Evolutionary conservation across 768 basidiomycete genomes (phyloP).

Genomic region (Gloeostereum incarnatum): DNA sequence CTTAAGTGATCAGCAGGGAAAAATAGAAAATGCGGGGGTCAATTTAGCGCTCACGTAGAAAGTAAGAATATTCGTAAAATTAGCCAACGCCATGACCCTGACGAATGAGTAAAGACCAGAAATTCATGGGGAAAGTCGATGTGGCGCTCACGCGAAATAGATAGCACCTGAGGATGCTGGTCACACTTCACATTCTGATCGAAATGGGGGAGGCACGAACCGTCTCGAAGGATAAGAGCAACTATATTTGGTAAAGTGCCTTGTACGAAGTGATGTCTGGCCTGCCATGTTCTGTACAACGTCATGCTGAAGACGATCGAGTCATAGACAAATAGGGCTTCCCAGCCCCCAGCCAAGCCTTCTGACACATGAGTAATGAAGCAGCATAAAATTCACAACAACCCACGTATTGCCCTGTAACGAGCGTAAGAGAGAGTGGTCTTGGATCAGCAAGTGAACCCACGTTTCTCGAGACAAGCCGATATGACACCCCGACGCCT

Average conservation of each 20-base stretch:
- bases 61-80: conserved; percentile 37
- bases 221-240: conserved; percentile 37
- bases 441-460: conserved; percentile 8
- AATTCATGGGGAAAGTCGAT: not conserved
- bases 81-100: conserved; percentile 44
- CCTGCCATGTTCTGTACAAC: conserved; percentile 32
- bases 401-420: not conserved
- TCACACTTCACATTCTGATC: not conserved
- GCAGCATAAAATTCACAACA: not conserved
- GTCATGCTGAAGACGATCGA: conserved; percentile 36
- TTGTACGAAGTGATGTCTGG: conserved; percentile 15
- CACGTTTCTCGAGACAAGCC: conserved; percentile 21
- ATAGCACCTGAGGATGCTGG: conserved; percentile 29
- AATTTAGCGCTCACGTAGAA: conserved; percentile 23
- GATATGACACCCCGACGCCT: conserved; percentile 23
- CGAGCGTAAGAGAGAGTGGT: conserved; percentile 1
- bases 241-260: conserved; percentile 12
- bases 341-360: too few relatives aligned
- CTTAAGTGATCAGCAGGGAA: conserved; percentile 5
- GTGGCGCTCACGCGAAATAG: conserved; percentile 40
- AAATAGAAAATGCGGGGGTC: not conserved
- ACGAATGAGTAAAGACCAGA: conserved; percentile 2
- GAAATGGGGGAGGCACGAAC: conserved; percentile 18
- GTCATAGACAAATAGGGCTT: conserved; percentile 42
- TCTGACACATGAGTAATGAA: conserved; percentile 18